phyloP scores from a whole-genome alignment of 345 rosid genomes.

The Camelina laxa region DNA sequence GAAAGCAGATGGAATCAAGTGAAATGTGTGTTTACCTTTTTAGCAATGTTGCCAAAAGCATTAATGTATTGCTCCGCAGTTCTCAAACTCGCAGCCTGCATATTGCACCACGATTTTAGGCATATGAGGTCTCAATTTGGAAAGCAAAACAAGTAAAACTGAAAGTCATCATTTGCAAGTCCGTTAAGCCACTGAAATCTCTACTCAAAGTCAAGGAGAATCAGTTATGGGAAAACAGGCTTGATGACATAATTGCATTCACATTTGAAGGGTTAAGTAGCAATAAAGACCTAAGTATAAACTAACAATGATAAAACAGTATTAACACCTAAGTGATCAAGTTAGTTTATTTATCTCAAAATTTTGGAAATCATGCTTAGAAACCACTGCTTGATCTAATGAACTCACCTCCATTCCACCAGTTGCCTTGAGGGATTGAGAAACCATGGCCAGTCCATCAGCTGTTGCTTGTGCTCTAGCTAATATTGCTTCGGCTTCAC shows the following conservation, averaged over 20 bases:
- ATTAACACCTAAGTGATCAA: slow-evolving; percentile 27
- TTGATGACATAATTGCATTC: not conserved
- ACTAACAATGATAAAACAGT: slow-evolving; percentile 13
- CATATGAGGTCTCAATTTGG: not conserved
- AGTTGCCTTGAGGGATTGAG: slow-evolving; percentile 67
- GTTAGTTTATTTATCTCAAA: not conserved
- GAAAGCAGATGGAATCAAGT: not conserved
- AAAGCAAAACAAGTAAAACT: slow-evolving; percentile 1
- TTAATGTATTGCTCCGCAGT: slow-evolving; percentile 82
- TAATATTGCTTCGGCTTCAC: slow-evolving; percentile 93
- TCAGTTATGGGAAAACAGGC: not conserved
- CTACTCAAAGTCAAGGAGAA: not conserved
- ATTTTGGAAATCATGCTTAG: not conserved
- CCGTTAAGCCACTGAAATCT: not conserved
- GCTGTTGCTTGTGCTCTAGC: slow-evolving; percentile 90
- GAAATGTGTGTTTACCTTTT: slow-evolving; percentile 59
- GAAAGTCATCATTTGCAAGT: slow-evolving; percentile 13
- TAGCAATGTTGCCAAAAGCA: slow-evolving; percentile 88
- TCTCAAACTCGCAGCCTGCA: slow-evolving; percentile 86
- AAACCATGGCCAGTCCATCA: slow-evolving; percentile 68
- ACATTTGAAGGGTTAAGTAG: not conserved
- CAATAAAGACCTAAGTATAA: not conserved
- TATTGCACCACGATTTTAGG: slow-evolving; percentile 23
- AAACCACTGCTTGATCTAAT: not conserved
- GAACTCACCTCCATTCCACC: slow-evolving; percentile 85